Percentiles rank a stretch among this genome's conserved stretches.
These are phyloP conservation scores for Sphaerostilbella broomeana DNA, from an alignment of 2,329 filamentous ascomycete species.

Conservation along the genomic window DNA sequence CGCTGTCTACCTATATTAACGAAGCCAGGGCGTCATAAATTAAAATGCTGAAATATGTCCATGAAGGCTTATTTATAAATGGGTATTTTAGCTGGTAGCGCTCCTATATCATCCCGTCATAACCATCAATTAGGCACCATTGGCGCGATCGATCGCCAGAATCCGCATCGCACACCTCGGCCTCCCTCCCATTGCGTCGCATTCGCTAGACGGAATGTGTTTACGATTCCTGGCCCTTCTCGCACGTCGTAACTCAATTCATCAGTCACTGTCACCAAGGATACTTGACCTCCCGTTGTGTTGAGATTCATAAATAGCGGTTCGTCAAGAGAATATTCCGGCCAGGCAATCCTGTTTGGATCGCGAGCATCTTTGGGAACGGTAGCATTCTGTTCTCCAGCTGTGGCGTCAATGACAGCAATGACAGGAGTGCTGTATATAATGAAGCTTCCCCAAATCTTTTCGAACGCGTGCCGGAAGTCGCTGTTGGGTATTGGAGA, in stretches of 20 bases:
- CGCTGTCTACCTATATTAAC: too few species aligned
- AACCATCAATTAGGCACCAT: conserved; percentile 7
- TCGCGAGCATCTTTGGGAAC: conserved; percentile 22
- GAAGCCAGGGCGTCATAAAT: too few species aligned
- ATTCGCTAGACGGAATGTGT: conserved; percentile 35
- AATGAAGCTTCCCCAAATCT: conserved; percentile 42
- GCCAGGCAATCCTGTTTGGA: conserved; percentile 25
- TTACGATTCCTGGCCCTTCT: conserved; percentile 24
- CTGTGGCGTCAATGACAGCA: conserved; percentile 19
- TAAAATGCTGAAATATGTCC: too few species aligned
- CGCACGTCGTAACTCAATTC: conserved; percentile 20
- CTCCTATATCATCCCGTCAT: too few species aligned
- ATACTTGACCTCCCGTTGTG: conserved; percentile 35
- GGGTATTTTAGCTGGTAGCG: too few species aligned
- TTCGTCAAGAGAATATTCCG: conserved; percentile 24
- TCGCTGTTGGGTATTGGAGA: conserved; percentile 21
- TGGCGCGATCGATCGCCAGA: conserved; percentile 30
- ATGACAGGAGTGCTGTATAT: conserved; percentile 35
- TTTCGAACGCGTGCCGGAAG: conserved; percentile 32
- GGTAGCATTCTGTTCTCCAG: conserved; percentile 21
- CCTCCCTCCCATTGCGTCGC: conserved; percentile 42
- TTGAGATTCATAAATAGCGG: conserved; percentile 40
- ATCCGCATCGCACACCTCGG: conserved; percentile 38
- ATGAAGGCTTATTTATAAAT: too few species aligned
- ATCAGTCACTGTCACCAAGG: conserved; percentile 17